These are phyloP conservation scores for Paramecium primaurelia DNA, from an alignment of 73 alveolate genomes.

Conservation along the genomic window DNA sequence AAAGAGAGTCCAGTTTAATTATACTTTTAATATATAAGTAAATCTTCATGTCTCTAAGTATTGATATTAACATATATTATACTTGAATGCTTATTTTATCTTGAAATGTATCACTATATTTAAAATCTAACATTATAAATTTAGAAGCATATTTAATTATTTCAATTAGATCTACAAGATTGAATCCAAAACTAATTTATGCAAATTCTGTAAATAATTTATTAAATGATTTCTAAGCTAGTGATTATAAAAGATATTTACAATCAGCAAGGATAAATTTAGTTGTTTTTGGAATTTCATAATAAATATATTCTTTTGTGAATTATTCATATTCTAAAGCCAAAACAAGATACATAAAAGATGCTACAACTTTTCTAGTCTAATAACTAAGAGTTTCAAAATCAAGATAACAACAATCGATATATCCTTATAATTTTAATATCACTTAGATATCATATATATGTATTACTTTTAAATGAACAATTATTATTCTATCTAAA, in stretches of 20 bases:
- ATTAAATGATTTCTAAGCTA: slow-evolving; percentile 24
- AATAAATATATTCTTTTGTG: not conserved
- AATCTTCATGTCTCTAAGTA: not conserved
- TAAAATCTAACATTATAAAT: not conserved
- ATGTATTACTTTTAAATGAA: not conserved
- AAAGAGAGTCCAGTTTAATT: not conserved
- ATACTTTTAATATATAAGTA: not conserved
- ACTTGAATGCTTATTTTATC: not conserved
- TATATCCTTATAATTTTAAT: not conserved
- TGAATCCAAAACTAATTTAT: slow-evolving; percentile 34
- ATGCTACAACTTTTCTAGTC: not conserved
- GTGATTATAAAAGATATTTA: not conserved
- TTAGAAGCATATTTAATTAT: not conserved
- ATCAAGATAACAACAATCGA: slow-evolving; percentile 40
- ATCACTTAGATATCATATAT: not conserved
- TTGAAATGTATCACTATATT: not conserved
- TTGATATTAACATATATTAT: not conserved
- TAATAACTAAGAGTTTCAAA: not conserved
- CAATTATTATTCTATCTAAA: not conserved
- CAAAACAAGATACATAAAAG: slow-evolving; percentile 50
- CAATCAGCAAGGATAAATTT: not conserved
- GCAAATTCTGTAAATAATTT: slow-evolving; percentile 13
- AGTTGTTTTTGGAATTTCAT: not conserved
- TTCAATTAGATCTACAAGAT: not conserved
- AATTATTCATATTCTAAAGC: slow-evolving; percentile 28